Percentiles rank a stretch among this genome's conserved stretches.
Conservation (phyloP, 257 asterid species). For the Coffea canephora region DNA sequence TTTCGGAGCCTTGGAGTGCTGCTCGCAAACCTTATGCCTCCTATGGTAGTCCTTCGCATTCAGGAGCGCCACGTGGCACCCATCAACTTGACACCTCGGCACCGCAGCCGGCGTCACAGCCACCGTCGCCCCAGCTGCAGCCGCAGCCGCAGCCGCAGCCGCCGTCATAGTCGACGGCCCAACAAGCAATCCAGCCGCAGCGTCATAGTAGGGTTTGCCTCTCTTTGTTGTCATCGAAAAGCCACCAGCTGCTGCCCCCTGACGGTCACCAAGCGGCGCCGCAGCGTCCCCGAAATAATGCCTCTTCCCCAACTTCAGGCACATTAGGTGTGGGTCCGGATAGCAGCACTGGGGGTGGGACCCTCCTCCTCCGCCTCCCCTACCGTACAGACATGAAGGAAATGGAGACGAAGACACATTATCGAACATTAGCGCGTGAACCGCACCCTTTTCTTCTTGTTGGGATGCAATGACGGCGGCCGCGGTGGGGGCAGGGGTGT, state of each 20-base stretch:
- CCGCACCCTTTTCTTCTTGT: slow-evolving; percentile 3
- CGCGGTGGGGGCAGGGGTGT: background rate
- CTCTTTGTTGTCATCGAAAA: slow-evolving; percentile 26
- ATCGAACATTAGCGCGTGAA: slow-evolving; percentile 20
- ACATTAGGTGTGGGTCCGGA: slow-evolving; percentile 45
- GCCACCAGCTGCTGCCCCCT: background rate
- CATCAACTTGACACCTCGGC: slow-evolving; percentile 71
- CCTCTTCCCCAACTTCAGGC: slow-evolving; percentile 64
- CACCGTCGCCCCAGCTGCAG: slow-evolving; percentile 8
- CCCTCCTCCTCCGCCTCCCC: slow-evolving; percentile 5
- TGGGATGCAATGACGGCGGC: background rate
- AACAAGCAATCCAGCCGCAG: background rate
- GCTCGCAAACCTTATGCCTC: slow-evolving; percentile 68
- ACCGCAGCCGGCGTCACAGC: slow-evolving; percentile 9
- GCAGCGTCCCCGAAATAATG: slow-evolving; percentile 40
- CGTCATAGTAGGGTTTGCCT: slow-evolving; percentile 20
- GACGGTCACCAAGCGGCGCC: background rate
- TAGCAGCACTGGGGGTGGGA: slow-evolving; percentile 14
- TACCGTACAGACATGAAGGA: background rate
- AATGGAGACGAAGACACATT: background rate
- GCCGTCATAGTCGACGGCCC: slow-evolving; percentile 8
- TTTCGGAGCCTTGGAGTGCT: slow-evolving; percentile 63
- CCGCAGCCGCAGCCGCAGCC: slow-evolving; percentile 4
- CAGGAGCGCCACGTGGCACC: slow-evolving; percentile 45
- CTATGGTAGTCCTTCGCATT: slow-evolving; percentile 59